Base-by-base conservation (phyloP, 1,284 basidiomycete genomes). In the Cryptococcus hybrid region DNA sequence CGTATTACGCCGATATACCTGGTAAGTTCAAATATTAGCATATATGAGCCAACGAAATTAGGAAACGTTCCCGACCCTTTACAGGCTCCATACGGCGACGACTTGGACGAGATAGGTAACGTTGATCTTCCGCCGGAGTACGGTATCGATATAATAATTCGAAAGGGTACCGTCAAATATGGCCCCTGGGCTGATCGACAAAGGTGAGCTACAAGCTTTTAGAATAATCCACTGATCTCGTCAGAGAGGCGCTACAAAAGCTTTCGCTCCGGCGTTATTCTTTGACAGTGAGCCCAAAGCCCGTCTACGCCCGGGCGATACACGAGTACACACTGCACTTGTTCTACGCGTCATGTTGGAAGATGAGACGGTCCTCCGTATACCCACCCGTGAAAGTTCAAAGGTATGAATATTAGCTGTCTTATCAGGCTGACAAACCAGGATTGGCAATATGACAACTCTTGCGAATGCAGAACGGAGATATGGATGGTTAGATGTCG, bases 161-260 rank as follows among this genome's bases (percentile, higher is more conserved):
- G 85, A 59, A 86, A 86, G 13, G 92, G 90, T 0, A 76, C 82
- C 36, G 65, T 95, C 45, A 84, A 85, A 38, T 96, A 96, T 70
- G 93, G 93, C 0, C 93, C 93, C 3, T 97, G 93, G 93, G 86
- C 91, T 18, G 93, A 97, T 77, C 83, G 92, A 35, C 92, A 94
- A 76, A 82, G 30, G 30, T 30, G 30, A 30, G 30, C 30, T 30
- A 91, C 88, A 86, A 69, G 60, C 78, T 60, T 15, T 30, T 30
- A 8, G 7, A 15, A 5, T n/a, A 38, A 13, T 18, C 42, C 13
- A 7, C 43, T 7, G 43, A 13, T n/a, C 43, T 12, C 44, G 42
- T 40, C 52, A 30, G 90, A 48, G 84, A 81, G 13, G 84, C 89
- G 54, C 76, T 96, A 30, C 91, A 94, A 70, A 82, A 51, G 80